Percentiles rank a stretch among this genome's conserved stretches.
Evolutionary conservation across 2,329 filamentous ascomycete species (phyloP).

Genomic region (Cladophialophora carrionii): DNA sequence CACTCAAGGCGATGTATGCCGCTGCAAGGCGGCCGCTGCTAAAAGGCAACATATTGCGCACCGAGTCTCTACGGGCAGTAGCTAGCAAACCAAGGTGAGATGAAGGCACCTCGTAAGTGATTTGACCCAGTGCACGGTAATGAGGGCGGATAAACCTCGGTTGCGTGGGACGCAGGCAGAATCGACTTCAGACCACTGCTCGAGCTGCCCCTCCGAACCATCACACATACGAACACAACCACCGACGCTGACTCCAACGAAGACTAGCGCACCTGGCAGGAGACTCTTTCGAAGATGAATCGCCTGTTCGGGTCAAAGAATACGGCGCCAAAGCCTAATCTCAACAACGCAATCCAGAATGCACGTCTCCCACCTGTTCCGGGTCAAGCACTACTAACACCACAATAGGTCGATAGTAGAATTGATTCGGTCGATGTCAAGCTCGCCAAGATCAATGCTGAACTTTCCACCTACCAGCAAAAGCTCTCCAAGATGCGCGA

Average conservation of each 20-base stretch:
- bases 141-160: conserved; percentile 2
- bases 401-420: conserved; percentile 70
- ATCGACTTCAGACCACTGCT: not conserved
- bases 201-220: not conserved
- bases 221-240: not conserved
- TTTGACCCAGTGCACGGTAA: not conserved
- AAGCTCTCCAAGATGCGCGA: conserved; percentile 93
- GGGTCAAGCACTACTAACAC: conserved; percentile 7
- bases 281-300: conserved; percentile 48
- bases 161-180: not conserved
- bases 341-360: conserved; percentile 79
- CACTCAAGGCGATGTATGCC: not conserved
- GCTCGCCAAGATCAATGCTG: conserved; percentile 86
- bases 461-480: conserved; percentile 83
- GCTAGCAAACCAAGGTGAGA: not conserved
- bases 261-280: not conserved
- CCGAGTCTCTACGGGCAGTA: not conserved
- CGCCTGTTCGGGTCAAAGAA: conserved; percentile 89
- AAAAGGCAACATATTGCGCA: not conserved
- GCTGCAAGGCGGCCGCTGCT: not conserved
- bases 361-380: conserved; percentile 51
- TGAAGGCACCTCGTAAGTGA: not conserved
- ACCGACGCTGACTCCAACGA: not conserved
- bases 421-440: conserved; percentile 91
- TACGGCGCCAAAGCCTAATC: conserved; percentile 85